These are phyloP conservation scores for Lophiostoma macrostomum DNA, from an alignment of 495 filamentous ascomycete species.

Conservation along the genomic window DNA sequence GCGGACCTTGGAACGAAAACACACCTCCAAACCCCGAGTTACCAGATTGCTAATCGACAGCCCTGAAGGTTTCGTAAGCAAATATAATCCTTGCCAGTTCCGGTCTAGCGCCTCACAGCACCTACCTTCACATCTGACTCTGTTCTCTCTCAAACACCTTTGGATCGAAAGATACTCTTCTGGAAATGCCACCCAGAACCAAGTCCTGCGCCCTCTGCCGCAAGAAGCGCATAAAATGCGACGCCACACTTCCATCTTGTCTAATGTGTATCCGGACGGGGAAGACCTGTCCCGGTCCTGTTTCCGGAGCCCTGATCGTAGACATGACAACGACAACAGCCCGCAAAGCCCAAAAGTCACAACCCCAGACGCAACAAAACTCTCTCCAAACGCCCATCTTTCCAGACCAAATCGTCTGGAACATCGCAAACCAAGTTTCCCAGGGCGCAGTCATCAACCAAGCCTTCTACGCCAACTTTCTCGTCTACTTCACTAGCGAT, in stretches of 20 bases:
- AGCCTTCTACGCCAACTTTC: constrained; percentile 16
- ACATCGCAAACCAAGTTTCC: neutral
- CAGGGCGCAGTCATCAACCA: constrained; percentile 5
- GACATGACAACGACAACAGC: constrained; percentile 5
- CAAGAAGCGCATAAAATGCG: constrained; percentile 24
- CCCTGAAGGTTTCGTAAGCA: too few species aligned
- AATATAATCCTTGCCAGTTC: too few species aligned
- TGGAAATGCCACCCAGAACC: constrained; percentile 16
- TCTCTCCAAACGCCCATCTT: neutral
- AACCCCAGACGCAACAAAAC: neutral
- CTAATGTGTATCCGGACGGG: constrained; percentile 16
- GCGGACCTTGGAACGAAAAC: too few species aligned
- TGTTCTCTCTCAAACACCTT: too few species aligned
- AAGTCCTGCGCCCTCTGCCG: constrained; percentile 23
- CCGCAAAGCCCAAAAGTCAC: neutral
- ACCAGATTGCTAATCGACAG: too few species aligned
- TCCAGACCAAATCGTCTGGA: neutral
- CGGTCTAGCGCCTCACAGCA: too few species aligned
- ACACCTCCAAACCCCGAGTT: too few species aligned
- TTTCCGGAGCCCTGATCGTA: constrained; percentile 12
- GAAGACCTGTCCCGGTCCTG: constrained; percentile 13
- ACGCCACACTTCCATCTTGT: constrained; percentile 22
- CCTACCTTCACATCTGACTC: too few species aligned
- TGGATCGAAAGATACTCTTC: too few species aligned
- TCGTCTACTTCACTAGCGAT: constrained; percentile 10